These are phyloP conservation scores for Salix koriyanagi DNA, from an alignment of 345 rosid species.

Conservation along the genomic window DNA sequence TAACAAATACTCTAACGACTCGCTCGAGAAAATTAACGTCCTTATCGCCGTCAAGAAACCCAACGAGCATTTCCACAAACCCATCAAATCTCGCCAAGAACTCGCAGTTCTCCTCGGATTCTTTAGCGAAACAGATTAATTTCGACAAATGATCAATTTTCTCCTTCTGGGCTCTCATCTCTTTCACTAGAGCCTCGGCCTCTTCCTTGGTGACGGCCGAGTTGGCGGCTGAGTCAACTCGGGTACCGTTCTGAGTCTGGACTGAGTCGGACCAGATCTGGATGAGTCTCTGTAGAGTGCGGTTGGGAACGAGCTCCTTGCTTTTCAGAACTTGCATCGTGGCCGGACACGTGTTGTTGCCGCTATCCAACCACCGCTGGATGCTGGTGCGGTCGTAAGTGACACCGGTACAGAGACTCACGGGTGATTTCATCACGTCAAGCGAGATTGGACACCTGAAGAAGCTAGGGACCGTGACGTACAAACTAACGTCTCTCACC, in stretches of 20 bases:
- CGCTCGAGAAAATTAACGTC: conserved; percentile 31
- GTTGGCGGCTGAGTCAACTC: conserved; percentile 16
- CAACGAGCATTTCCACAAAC: conserved; percentile 45
- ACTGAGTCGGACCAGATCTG: conserved; percentile 68
- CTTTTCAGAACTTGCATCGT: conserved; percentile 85
- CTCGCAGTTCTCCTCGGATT: conserved; percentile 53
- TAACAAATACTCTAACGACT: conserved; percentile 43
- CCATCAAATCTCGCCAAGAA: conserved; percentile 48
- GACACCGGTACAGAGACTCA: conserved; percentile 88
- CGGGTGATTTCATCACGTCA: conserved; percentile 91
- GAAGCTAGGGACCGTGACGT: conserved; percentile 67
- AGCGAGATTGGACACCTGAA: conserved; percentile 93
- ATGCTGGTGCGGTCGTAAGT: conserved; percentile 90
- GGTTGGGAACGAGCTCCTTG: conserved; percentile 76
- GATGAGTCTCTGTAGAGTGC: conserved; percentile 75
- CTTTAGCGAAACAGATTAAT: conserved; percentile 44
- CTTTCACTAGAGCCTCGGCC: conserved; percentile 24
- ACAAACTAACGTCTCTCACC: conserved; percentile 58
- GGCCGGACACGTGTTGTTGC: conserved; percentile 89
- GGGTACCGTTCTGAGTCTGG: conserved; percentile 14
- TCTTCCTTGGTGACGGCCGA: conserved; percentile 33
- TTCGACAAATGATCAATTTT: conserved; percentile 22
- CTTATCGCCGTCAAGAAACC: conserved; percentile 24
- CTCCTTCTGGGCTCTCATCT: conserved; percentile 11
- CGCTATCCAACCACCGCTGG: conserved; percentile 83